A percentile compares a stretch with the other conserved stretches of the same genome.
Evolutionary conservation across 345 rosid genomes (phyloP).

Genomic region (Firmiana major): DNA sequence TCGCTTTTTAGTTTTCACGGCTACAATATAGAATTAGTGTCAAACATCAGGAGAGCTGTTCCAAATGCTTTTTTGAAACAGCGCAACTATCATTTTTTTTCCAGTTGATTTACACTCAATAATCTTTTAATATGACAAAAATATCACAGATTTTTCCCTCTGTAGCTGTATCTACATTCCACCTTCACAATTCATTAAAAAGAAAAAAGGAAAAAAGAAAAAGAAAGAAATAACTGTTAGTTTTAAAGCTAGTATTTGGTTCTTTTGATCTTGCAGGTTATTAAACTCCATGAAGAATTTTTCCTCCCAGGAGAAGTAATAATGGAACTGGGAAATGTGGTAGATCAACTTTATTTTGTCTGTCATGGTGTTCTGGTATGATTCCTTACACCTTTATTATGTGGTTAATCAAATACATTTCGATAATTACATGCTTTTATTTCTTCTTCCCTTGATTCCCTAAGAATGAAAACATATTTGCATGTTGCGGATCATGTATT

Average conservation of each 20-base stretch:
- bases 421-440: background rate
- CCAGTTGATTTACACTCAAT: background rate
- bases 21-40: background rate
- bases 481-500: background rate
- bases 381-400: constrained; percentile 6
- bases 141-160: background rate
- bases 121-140: background rate
- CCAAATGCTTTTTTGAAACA: background rate
- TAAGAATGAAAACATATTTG: background rate
- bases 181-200: background rate
- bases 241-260: background rate
- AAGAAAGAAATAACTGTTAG: background rate
- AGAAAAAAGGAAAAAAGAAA: background rate
- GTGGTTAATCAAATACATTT: background rate
- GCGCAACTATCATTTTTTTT: background rate
- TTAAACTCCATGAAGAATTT: constrained; percentile 89
- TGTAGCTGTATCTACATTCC: background rate
- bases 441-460: background rate
- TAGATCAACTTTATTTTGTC: constrained; percentile 89
- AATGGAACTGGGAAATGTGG: constrained; percentile 83
- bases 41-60: background rate
- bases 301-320: constrained; percentile 96
- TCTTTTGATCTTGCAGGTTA: constrained; percentile 42
- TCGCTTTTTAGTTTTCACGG: background rate
- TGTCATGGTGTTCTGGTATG: constrained; percentile 85